phyloP scores from a whole-genome alignment of 106 monocot species.

The Platanthera zijinensis region DNA sequence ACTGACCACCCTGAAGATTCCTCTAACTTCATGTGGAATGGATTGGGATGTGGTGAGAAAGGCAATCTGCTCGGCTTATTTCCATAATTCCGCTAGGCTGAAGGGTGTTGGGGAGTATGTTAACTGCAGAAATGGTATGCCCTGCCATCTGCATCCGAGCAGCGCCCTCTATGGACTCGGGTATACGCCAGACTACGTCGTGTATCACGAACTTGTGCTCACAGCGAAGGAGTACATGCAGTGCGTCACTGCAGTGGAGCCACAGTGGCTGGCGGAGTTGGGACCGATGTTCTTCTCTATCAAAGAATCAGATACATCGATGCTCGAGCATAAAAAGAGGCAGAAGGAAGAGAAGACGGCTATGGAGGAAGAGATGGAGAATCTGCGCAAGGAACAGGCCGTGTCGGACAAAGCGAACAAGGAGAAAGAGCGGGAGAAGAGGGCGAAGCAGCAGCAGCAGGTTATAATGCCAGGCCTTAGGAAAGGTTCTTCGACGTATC shows the following conservation, averaged over 20 bases:
- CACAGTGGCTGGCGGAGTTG: constrained; percentile 88
- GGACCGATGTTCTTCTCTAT: constrained; percentile 98
- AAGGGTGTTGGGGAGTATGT: constrained; percentile 96
- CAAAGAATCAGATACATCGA: constrained; percentile 76
- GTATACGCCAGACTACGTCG: constrained; percentile 82
- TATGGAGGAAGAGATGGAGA: constrained; percentile 99
- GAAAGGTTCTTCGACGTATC: constrained; percentile 35
- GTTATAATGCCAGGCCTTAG: constrained; percentile 58
- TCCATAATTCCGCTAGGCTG: constrained; percentile 76
- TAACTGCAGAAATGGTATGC: constrained; percentile 86
- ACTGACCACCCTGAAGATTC: constrained; percentile 70
- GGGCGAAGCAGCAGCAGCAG: constrained; percentile 61
- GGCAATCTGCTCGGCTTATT: constrained; percentile 93
- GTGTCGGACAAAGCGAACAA: constrained; percentile 27
- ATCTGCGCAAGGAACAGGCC: constrained; percentile 58
- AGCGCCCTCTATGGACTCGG: constrained; percentile 91
- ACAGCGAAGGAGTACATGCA: constrained; percentile 94
- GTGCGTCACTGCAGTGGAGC: constrained; percentile 93
- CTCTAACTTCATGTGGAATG: constrained; percentile 68
- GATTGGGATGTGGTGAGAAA: constrained; percentile 95
- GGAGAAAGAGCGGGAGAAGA: constrained; percentile 67
- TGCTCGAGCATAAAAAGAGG: constrained; percentile 83
- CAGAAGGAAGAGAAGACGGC: constrained; percentile 86
- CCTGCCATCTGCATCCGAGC: constrained; percentile 91
- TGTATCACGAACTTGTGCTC: constrained; percentile 86